Conservation (phyloP, 2,329 filamentous ascomycete species). For the Penicillium occitanis region DNA sequence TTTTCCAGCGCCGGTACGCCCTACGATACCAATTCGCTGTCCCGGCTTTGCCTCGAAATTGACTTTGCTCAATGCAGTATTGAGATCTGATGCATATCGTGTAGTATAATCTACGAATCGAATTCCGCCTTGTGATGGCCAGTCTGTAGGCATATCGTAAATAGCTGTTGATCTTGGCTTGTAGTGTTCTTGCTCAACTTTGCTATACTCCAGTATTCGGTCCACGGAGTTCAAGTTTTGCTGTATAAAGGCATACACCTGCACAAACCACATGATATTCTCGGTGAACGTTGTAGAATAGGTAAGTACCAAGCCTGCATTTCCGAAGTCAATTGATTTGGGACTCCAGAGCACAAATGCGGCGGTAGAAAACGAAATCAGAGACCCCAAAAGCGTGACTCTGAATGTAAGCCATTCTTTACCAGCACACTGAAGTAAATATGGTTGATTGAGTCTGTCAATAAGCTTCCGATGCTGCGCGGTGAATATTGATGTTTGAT, state of each 20-base stretch:
- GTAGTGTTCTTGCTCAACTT: background rate
- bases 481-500: background rate
- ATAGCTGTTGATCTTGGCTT: background rate
- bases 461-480: background rate
- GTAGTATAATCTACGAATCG: constrained; percentile 1
- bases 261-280: constrained; percentile 11
- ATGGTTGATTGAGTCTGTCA: constrained; percentile 6
- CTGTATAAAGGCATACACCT: constrained; percentile 7
- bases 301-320: constrained; percentile 9
- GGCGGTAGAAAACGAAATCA: constrained; percentile 11
- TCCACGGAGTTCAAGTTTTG: constrained; percentile 16
- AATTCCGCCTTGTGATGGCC: background rate
- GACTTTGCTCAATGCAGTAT: constrained; percentile 28
- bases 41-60: constrained; percentile 30
- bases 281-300: constrained; percentile 2
- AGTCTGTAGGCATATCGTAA: constrained; percentile 3
- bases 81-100: constrained; percentile 2
- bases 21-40: constrained; percentile 35
- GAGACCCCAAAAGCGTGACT: background rate
- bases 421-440: constrained; percentile 11
- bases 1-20: constrained; percentile 38
- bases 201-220: constrained; percentile 1
- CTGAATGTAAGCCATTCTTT: constrained; percentile 3
- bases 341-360: constrained; percentile 1
- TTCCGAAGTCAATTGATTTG: background rate